Conservation (phyloP, 2,329 filamentous ascomycete genomes). For the Botryotinia globosa region DNA sequence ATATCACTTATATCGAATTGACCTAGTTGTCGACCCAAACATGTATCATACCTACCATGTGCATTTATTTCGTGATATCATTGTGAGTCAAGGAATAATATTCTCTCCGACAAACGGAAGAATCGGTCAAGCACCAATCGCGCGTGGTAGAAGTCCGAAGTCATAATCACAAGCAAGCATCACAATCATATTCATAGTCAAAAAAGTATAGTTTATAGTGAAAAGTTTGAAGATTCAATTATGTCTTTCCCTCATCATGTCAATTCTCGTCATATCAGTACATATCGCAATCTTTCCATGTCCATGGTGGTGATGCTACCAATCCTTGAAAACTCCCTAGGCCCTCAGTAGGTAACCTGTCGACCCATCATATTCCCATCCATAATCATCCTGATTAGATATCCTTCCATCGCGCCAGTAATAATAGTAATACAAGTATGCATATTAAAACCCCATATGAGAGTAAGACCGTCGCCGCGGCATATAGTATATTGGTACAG, state of each 20-base stretch:
- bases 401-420: conserved; percentile 1
- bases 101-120: not conserved
- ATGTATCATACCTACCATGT: not conserved
- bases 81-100: not conserved
- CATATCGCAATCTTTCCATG: conserved; percentile 10
- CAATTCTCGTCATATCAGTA: not conserved
- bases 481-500: not conserved
- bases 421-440: not conserved
- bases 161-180: not conserved
- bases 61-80: not conserved
- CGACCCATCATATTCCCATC: not conserved
- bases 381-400: conserved; percentile 4
- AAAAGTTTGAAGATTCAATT: not conserved
- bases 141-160: not conserved
- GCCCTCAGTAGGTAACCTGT: not conserved
- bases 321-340: conserved; percentile 4
- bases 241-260: not conserved
- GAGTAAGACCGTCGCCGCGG: not conserved
- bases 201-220: not conserved
- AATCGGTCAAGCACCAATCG: not conserved
- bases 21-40: not conserved
- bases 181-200: not conserved
- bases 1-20: not conserved
- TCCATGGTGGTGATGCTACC: conserved; percentile 15
- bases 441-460: not conserved